These are phyloP conservation scores for Ochetophila trinervis DNA, from an alignment of 306 rosid species.

Conservation along the genomic window DNA sequence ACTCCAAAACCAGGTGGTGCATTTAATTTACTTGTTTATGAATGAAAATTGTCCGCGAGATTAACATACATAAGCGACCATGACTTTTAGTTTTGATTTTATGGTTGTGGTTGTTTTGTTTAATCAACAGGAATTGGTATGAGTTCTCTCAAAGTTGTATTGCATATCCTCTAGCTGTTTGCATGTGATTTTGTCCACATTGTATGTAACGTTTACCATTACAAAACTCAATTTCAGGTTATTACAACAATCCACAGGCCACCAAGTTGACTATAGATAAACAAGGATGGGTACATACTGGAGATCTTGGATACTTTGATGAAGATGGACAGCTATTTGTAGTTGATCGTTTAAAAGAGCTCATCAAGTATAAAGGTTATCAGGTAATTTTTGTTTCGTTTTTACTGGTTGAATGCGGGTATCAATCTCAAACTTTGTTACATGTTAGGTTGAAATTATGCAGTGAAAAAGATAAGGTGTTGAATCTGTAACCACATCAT, in stretches of 20 bases:
- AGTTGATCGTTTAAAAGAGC: conserved; percentile 91
- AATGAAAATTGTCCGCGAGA: too few relatives aligned
- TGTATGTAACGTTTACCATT: conserved; percentile 3
- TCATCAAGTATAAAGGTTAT: conserved; percentile 89
- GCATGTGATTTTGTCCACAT: not conserved
- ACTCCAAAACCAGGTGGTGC: not conserved
- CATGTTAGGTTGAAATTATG: not conserved
- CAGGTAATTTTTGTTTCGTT: too few relatives aligned
- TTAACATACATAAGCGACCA: too few relatives aligned
- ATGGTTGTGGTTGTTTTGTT: too few relatives aligned
- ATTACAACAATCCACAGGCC: conserved; percentile 76
- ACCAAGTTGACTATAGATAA: conserved; percentile 66
- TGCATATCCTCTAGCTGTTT: not conserved
- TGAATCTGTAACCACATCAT: too few relatives aligned
- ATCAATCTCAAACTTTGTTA: too few relatives aligned
- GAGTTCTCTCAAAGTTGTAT: not conserved
- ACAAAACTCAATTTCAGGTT: conserved; percentile 54
- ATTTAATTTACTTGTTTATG: too few relatives aligned
- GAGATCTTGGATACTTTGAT: conserved; percentile 93
- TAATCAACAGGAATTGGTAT: too few relatives aligned
- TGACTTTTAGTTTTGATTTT: too few relatives aligned
- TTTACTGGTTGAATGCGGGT: too few relatives aligned
- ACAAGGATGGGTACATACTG: conserved; percentile 87
- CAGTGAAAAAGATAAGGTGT: not conserved
- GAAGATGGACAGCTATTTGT: conserved; percentile 73